phyloP scores from a whole-genome alignment of 2,329 filamentous ascomycete genomes.

The Chlorencoelia australis region DNA sequence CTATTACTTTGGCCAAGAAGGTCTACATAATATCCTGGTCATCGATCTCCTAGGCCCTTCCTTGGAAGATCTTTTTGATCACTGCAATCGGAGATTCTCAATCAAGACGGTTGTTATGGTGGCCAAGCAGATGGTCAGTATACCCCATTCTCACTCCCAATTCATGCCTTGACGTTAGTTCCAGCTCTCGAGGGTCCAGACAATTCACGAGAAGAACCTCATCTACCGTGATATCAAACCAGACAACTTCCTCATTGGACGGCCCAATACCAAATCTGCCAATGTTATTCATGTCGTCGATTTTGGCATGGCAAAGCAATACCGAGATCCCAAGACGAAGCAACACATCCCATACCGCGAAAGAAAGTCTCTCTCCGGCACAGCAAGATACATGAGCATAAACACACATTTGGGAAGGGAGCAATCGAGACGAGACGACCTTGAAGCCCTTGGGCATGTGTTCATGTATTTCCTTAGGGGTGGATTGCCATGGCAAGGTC shows the following conservation, averaged over 20 bases:
- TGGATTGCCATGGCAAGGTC: slow-evolving; percentile 60
- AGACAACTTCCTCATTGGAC: slow-evolving; percentile 96
- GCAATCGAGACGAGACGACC: slow-evolving; percentile 89
- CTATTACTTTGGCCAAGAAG: slow-evolving; percentile 98
- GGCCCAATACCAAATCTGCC: slow-evolving; percentile 83
- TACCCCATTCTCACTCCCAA: background rate
- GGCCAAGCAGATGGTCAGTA: slow-evolving; percentile 86
- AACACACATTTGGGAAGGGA: slow-evolving; percentile 96
- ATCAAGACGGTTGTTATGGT: slow-evolving; percentile 99
- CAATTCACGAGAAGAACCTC: slow-evolving; percentile 96
- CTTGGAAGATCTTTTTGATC: slow-evolving; percentile 93
- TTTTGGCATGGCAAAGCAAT: slow-evolving; percentile 99
- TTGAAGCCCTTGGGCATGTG: slow-evolving; percentile 75
- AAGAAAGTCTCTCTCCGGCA: slow-evolving; percentile 92
- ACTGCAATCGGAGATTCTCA: slow-evolving; percentile 88
- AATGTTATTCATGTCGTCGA: slow-evolving; percentile 98
- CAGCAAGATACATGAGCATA: slow-evolving; percentile 98
- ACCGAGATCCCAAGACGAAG: slow-evolving; percentile 96
- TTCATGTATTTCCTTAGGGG: slow-evolving; percentile 69
- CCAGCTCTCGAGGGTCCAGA: slow-evolving; percentile 79
- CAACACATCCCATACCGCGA: slow-evolving; percentile 98
- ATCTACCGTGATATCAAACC: slow-evolving; percentile 99
- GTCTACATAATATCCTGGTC: slow-evolving; percentile 96
- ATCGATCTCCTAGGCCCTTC: slow-evolving; percentile 94
- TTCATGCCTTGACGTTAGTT: background rate